These are phyloP conservation scores for Acacia melanoxylon DNA, from an alignment of 306 rosid genomes.

Conservation along the genomic window DNA sequence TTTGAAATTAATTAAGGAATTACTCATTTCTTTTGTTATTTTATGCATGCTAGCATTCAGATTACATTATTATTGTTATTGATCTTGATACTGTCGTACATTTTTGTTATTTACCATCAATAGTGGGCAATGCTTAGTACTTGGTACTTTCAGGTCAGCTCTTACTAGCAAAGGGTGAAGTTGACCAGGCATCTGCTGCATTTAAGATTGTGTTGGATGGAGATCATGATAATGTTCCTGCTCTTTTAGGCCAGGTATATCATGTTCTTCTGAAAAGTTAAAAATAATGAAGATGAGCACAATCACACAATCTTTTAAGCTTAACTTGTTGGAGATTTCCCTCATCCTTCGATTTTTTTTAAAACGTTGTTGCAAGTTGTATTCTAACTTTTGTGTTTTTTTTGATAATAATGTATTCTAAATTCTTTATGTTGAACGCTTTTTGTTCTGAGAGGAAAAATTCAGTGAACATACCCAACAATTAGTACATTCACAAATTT, in stretches of 20 bases:
- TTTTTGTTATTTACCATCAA: constrained; percentile 14
- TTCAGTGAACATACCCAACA: background rate
- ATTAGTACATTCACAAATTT: background rate
- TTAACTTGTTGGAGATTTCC: constrained; percentile 13
- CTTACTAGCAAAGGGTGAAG: constrained; percentile 93
- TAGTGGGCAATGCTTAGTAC: constrained; percentile 25
- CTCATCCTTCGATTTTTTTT: background rate
- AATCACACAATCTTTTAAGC: background rate
- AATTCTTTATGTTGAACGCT: background rate
- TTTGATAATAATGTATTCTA: too few species aligned
- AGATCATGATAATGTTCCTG: constrained; percentile 91
- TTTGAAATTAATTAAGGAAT: constrained; percentile 21
- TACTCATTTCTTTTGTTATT: constrained; percentile 8
- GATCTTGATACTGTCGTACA: constrained; percentile 20
- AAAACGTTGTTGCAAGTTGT: background rate
- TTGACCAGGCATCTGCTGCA: constrained; percentile 94
- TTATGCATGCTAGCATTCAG: constrained; percentile 12
- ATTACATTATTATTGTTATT: constrained; percentile 10
- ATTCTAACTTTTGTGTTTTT: too few species aligned
- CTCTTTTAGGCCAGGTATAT: constrained; percentile 92
- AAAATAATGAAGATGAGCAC: background rate
- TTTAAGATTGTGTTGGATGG: constrained; percentile 96
- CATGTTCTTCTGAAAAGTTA: constrained; percentile 14
- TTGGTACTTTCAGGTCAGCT: constrained; percentile 82
- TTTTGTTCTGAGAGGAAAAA: constrained; percentile 10